These are phyloP conservation scores for Dalbergia oliveri DNA, from an alignment of 306 rosid genomes.

Conservation along the genomic window DNA sequence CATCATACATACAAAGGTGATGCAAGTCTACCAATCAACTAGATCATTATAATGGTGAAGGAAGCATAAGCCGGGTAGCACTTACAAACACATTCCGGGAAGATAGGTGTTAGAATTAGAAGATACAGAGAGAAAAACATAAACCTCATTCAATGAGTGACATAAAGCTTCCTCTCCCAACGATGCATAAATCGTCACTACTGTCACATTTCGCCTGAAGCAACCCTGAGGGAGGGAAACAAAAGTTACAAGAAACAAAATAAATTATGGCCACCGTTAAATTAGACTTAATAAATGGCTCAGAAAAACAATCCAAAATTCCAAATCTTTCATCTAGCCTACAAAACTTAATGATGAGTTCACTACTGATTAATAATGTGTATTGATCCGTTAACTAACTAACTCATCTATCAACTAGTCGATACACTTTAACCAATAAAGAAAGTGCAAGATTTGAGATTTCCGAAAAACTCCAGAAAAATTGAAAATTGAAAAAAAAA, in stretches of 20 bases:
- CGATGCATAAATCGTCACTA: slow-evolving; percentile 90
- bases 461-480: neutral
- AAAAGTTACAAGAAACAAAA: neutral
- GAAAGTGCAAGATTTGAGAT: neutral
- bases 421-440: neutral
- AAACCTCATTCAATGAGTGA: slow-evolving; percentile 86
- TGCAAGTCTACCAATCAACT: slow-evolving; percentile 17
- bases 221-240: slow-evolving; percentile 63
- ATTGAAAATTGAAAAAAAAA: neutral
- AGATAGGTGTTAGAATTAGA: neutral
- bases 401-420: neutral
- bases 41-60: neutral
- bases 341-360: neutral
- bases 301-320: neutral
- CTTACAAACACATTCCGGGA: slow-evolving; percentile 19
- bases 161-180: slow-evolving; percentile 91
- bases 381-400: neutral
- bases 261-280: neutral
- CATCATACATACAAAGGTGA: slow-evolving; percentile 15
- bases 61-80: neutral
- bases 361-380: neutral
- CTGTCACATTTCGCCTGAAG: slow-evolving; percentile 86
- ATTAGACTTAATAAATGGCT: neutral
- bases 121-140: slow-evolving; percentile 46
- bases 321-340: neutral